A percentile compares a stretch with the other conserved stretches of the same genome.
Evolutionary conservation across 1,139 yeast genomes (phyloP).

Genomic region (Debaryomyces singareniensis): DNA sequence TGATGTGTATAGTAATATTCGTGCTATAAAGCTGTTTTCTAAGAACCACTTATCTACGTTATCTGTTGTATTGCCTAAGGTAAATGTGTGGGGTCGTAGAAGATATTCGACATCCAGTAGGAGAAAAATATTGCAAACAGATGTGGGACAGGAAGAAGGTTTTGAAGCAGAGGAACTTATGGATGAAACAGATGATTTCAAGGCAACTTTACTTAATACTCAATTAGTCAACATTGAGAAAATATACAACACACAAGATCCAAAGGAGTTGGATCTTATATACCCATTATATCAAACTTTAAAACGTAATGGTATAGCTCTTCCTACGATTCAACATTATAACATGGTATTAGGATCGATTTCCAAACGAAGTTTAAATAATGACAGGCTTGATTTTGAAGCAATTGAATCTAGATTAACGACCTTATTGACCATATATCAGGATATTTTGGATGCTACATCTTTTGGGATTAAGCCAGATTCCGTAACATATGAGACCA

Average conservation of each 20-base stretch:
- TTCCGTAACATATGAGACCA: conserved; percentile 44
- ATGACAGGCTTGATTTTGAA: conserved; percentile 12
- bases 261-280: conserved; percentile 25
- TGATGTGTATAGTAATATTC: conserved; percentile 20
- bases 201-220: conserved; percentile 14
- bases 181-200: conserved; percentile 11
- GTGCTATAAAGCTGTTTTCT: conserved; percentile 15
- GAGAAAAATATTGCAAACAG: no score
- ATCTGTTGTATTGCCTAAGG: conserved; percentile 6
- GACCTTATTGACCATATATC: conserved; percentile 57
- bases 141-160: neutral
- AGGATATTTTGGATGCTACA: conserved; percentile 42
- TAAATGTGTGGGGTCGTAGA: conserved; percentile 2
- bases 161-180: conserved; percentile 4
- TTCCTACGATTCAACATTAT: conserved; percentile 29
- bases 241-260: conserved; percentile 10
- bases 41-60: conserved; percentile 15
- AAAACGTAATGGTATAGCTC: conserved; percentile 26
- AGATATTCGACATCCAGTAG: conserved; percentile 4
- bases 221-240: conserved; percentile 17
- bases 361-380: conserved; percentile 22
- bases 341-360: conserved; percentile 34
- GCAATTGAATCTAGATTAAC: conserved; percentile 43
- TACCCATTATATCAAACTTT: conserved; percentile 40
- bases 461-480: conserved; percentile 44